phyloP scores from a whole-genome alignment of 1,284 basidiomycete species.

The Cutaneotrichosporon cavernicola region DNA sequence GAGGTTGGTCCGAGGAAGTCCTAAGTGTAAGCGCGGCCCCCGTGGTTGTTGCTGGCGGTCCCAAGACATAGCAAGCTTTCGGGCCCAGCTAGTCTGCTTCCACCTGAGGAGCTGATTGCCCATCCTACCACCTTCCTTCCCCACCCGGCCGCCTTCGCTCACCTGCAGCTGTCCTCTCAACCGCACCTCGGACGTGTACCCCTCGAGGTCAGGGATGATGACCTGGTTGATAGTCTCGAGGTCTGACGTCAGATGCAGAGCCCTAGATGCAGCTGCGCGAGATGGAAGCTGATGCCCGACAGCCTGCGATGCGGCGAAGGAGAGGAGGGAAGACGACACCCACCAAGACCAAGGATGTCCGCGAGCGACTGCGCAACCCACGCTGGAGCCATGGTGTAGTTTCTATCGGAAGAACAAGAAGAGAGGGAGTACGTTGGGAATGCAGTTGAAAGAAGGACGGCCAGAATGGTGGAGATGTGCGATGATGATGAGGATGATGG shows the following conservation, averaged over 20 bases:
- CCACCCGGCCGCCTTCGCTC: conserved; percentile 12
- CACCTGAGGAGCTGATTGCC: too few relatives aligned
- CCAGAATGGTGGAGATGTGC: neutral
- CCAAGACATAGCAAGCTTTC: neutral
- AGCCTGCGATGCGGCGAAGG: neutral
- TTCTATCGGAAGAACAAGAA: neutral
- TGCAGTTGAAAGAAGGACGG: neutral
- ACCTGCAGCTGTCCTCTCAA: conserved; percentile 45
- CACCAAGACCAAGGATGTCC: conserved; percentile 44
- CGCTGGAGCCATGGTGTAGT: conserved; percentile 28
- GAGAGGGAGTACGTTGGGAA: neutral
- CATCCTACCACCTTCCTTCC: too few relatives aligned
- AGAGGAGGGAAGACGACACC: conserved; percentile 14
- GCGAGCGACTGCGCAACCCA: conserved; percentile 46
- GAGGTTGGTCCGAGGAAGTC: conserved; percentile 48
- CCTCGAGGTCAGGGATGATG: conserved; percentile 47
- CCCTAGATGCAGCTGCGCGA: neutral
- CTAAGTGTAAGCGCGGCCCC: conserved; percentile 22
- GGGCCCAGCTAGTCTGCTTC: too few relatives aligned
- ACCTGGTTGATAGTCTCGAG: conserved; percentile 44
- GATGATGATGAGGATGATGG: neutral
- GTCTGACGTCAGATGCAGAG: conserved; percentile 31
- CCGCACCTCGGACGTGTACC: conserved; percentile 36
- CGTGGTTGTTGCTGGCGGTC: neutral
- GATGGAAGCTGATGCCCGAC: neutral